A percentile compares a stretch with the other conserved stretches of the same genome.
Conservation (phyloP, 1,284 basidiomycete species). For the Calocybe gambosa region DNA sequence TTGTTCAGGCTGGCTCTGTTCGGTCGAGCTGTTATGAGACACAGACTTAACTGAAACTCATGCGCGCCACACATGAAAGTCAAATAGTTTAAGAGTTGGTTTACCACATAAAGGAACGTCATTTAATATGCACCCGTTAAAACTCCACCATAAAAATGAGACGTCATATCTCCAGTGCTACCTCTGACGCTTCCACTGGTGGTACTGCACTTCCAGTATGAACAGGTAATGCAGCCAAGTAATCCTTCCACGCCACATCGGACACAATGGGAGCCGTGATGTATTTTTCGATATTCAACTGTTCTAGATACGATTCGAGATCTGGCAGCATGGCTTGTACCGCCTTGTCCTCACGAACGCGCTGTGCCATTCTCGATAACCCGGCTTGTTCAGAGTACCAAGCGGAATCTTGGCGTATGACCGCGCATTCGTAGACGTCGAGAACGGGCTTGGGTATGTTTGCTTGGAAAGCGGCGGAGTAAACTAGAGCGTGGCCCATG, state of each 20-base stretch:
- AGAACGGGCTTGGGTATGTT: constrained; percentile 39
- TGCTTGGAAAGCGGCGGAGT: constrained; percentile 36
- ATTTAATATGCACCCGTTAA: no score
- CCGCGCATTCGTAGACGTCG: constrained; percentile 44
- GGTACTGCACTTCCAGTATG: constrained; percentile 34
- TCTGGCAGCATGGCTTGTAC: constrained; percentile 37
- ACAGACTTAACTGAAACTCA: no score
- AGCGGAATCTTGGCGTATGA: constrained; percentile 42
- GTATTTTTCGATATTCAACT: constrained; percentile 39
- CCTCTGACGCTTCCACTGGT: constrained; percentile 12
- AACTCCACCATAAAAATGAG: no score
- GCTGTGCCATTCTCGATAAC: constrained; percentile 35
- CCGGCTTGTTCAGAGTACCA: constrained; percentile 47
- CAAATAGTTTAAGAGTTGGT: no score
- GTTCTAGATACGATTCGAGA: constrained; percentile 32
- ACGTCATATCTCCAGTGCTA: no score
- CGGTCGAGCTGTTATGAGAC: no score
- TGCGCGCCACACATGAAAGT: no score
- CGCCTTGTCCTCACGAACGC: constrained; percentile 37
- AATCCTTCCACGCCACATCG: constrained; percentile 42
- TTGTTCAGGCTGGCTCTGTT: no score
- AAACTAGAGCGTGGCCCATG: constrained; percentile 37
- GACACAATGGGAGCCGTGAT: constrained; percentile 47
- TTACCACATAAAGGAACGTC: no score
- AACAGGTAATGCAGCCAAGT: constrained; percentile 30